A percentile compares a stretch with the other conserved stretches of the same genome.
Evolutionary conservation across 2,329 filamentous ascomycete genomes (phyloP).

Genomic region (Cladosporium sp.): DNA sequence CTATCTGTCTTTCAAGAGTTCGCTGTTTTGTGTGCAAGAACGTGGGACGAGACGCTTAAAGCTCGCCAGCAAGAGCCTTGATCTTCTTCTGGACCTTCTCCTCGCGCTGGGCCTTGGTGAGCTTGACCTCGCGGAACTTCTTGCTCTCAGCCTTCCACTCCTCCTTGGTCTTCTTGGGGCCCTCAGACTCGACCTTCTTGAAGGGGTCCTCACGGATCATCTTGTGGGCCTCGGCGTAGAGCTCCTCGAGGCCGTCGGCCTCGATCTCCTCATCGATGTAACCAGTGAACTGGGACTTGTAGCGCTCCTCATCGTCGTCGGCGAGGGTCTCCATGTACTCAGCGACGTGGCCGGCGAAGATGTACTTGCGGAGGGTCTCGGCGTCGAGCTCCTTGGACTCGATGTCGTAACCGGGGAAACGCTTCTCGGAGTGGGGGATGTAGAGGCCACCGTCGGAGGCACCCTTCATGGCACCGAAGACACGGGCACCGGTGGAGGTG

Average conservation of each 20-base stretch:
- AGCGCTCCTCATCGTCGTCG: slow-evolving; percentile 99
- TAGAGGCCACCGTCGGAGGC: slow-evolving; percentile 96
- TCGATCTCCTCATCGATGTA: slow-evolving; percentile 97
- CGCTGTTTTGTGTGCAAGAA: slow-evolving; percentile 2
- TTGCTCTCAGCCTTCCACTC: slow-evolving; percentile 70
- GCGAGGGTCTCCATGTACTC: slow-evolving; percentile 99
- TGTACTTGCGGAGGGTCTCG: slow-evolving; percentile 98
- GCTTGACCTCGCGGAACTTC: slow-evolving; percentile 78
- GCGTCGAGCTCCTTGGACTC: slow-evolving; percentile 97
- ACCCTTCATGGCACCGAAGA: slow-evolving; percentile 99
- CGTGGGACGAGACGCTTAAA: slow-evolving; percentile 13
- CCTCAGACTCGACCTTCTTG: slow-evolving; percentile 78
- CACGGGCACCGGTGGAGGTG: slow-evolving; percentile 95
- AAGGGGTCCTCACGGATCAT: slow-evolving; percentile 96
- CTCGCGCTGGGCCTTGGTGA: slow-evolving; percentile 77
- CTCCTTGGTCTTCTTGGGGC: slow-evolving; percentile 91
- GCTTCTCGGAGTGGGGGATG: slow-evolving; percentile 98
- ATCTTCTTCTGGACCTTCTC: slow-evolving; percentile 87
- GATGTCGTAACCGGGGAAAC: slow-evolving; percentile 97
- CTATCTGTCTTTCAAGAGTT: slow-evolving; percentile 10
- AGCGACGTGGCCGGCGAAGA: slow-evolving; percentile 94
- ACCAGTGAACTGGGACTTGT: slow-evolving; percentile 95
- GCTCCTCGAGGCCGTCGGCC: slow-evolving; percentile 93
- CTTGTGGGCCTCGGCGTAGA: slow-evolving; percentile 92
- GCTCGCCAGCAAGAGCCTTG: slow-evolving; percentile 61